Conservation (phyloP, 148 eudicot species). For the Gaultheria prostrata region DNA sequence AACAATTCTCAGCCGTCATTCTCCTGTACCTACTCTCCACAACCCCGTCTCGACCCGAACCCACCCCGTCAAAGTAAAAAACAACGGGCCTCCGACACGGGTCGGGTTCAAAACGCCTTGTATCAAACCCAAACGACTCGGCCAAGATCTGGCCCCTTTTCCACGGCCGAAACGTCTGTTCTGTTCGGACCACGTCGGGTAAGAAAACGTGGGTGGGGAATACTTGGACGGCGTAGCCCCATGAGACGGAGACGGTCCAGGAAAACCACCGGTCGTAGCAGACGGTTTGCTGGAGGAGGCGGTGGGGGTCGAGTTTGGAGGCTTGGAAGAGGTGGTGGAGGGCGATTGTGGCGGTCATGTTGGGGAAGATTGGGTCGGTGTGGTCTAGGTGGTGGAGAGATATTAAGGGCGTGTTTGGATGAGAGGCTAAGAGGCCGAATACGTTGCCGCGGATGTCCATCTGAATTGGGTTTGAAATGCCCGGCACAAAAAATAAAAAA, state of each 20-base stretch:
- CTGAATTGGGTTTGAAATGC: conserved; percentile 25
- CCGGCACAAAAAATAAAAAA: not conserved
- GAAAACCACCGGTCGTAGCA: conserved; percentile 77
- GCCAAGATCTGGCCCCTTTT: conserved; percentile 21
- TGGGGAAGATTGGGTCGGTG: conserved; percentile 58
- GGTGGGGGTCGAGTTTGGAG: conserved; percentile 45
- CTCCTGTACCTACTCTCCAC: conserved; percentile 42
- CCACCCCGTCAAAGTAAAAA: conserved; percentile 46
- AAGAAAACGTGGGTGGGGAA: conserved; percentile 37
- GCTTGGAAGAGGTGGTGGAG: conserved; percentile 51
- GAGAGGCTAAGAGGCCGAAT: conserved; percentile 58
- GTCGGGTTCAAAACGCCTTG: conserved; percentile 38
- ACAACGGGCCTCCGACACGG: conserved; percentile 56
- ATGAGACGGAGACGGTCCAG: conserved; percentile 80
- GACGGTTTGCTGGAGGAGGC: conserved; percentile 66
- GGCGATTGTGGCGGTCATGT: conserved; percentile 36
- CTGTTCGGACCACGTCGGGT: conserved; percentile 40
- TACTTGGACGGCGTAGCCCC: conserved; percentile 80
- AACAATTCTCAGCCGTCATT: conserved; percentile 45
- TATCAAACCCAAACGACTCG: conserved; percentile 27
- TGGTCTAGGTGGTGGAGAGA: conserved; percentile 56
- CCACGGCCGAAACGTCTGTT: conserved; percentile 55
- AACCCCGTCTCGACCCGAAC: conserved; percentile 11
- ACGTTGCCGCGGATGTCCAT: conserved; percentile 60
- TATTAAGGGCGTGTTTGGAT: conserved; percentile 60